A percentile compares a stretch with the other conserved stretches of the same genome.
phyloP scores from a whole-genome alignment of 257 asterid species.

The Solanum arcanum region DNA sequence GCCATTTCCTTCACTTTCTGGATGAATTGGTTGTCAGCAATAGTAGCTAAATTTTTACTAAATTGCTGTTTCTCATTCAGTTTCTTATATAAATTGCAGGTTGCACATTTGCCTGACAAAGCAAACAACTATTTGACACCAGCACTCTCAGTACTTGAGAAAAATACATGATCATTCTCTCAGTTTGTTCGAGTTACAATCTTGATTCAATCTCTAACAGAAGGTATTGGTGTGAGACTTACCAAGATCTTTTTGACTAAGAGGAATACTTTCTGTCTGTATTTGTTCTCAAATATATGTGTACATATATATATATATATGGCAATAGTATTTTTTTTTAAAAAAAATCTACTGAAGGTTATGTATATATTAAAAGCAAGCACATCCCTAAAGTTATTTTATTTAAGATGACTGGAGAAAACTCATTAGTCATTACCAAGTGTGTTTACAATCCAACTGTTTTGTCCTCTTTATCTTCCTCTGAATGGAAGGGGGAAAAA shows the following conservation, averaged over 20 bases:
- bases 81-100: slow-evolving; percentile 25
- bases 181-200: neutral
- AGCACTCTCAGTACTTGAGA: slow-evolving; percentile 92
- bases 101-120: slow-evolving; percentile 96
- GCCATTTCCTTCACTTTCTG: neutral
- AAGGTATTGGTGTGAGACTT: neutral
- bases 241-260: neutral
- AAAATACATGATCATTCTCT: slow-evolving; percentile 45
- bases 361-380: neutral
- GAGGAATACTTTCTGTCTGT: neutral
- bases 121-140: slow-evolving; percentile 96
- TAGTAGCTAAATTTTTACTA: neutral
- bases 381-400: neutral
- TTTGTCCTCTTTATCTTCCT: neutral
- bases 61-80: neutral
- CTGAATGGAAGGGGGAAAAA: neutral
- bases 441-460: neutral
- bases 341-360: neutral
- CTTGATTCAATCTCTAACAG: neutral
- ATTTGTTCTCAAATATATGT: neutral
- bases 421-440: neutral
- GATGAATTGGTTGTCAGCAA: neutral
- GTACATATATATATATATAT: neutral
- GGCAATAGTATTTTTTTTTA: neutral
- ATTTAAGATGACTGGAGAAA: neutral